Base-by-base conservation (phyloP, 345 rosid species). In the Nephelium lappaceum region DNA sequence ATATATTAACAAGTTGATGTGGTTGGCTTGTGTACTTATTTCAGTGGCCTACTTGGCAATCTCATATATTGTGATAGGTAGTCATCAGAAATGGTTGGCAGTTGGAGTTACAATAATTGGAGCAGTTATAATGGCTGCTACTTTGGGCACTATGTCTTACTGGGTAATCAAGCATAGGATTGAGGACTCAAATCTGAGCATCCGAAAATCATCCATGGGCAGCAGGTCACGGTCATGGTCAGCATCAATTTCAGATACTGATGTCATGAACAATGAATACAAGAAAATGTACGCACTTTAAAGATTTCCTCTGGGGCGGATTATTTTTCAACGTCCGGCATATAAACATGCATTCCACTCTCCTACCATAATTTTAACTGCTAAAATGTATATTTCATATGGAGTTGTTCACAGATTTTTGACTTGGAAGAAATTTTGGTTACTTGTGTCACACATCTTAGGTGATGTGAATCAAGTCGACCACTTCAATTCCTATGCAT, bases 121-220 rank as follows among this genome's bases (percentile, higher is more conserved):
- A 65, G 86, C 97, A 23, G 71, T 84, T 51, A 93, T 93, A 73
- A 93, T 95, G 99, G 92, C 81, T 21, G 87, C 95, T n/a, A 95
- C 99, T 10, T 62, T 93, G 66, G 99, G 98, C n/a, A 92, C 95
- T 0, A 95, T 95, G 98, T 88, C 90, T 80, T 93, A 89, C 72
- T 95, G 99, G 99, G 98, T 95, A 74, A 87, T 93, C 36, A 85
- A 74, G 83, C 98, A 93, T 74, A 84, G 96, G 39, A 95, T 95
- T 1, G 98, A 95, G 78, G 93, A 93, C 74, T 84, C 91, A 0
- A 95, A 88, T 63, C 41, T 88, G 79, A 95, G 81, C 57, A 83
- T 88, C 39, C 83, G 98, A 31, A 88, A 77, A 85, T 90, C 93
- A 0, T 85, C 95, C 0, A 7, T 85, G 81, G 87, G 85, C 2